Evolutionary conservation across 2,329 filamentous ascomycete genomes (phyloP), one percentile per base, ranked within the genome.

Genomic region (Sarocladium kiliense): DNA sequence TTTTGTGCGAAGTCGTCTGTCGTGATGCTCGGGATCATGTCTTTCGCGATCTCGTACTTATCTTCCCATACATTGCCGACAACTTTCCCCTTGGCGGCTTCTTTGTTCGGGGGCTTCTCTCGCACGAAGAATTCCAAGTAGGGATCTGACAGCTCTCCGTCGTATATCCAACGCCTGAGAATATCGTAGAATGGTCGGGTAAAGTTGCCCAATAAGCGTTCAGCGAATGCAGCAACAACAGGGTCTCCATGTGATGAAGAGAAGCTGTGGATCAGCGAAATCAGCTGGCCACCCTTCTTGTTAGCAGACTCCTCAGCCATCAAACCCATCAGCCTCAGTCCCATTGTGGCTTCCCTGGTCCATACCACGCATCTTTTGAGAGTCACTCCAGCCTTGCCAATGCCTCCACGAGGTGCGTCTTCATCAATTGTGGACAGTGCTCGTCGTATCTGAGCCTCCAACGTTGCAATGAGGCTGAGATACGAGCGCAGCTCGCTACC

Each of bases 261-360:
- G 68, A 97, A 96, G 41, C 85, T 85, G 71, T 99, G 94, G 54
- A 99, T 96, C 49, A 97, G 77, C 3, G 91, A 91, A 62, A 99
- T 95, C 25, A 99, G 77, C 70, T 97, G 89, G 3, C 95, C 94
- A 1, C 95, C 94, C 63, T 88, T 91, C 68, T 79, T 80, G 73
- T 82, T 87, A 62, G 87, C 87, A 1, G 93, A 91, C 67, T 96
- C 89, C 66, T 97, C 92, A 0, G 95, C 91, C 64, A 99, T 96
- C 56, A 96, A 71, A 63, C 90, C 95, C 88, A 99, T 92, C 55
- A 99, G 76, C 16, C 94, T 85, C 62, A 99, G 73, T 1, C 92
- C 94, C 87, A 97, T 95, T 1, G 94, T 99, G 6, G 94, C 91
- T 70, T 99, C 95, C 62, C 93, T 84, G 9, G 92, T 97, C 95